phyloP scores from a whole-genome alignment of 192 early-diverging fungal genomes.

The Funneliformis mosseae region DNA sequence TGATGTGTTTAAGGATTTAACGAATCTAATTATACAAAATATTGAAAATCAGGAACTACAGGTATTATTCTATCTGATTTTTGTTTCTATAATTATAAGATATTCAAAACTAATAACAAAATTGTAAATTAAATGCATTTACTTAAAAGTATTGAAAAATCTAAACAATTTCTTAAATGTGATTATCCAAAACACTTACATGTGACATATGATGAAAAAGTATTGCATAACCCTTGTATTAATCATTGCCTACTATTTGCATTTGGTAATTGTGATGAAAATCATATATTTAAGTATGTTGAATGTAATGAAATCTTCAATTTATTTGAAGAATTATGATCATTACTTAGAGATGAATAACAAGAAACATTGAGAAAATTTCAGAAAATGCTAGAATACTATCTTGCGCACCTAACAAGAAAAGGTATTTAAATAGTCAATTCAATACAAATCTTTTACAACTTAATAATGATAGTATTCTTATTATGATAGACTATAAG shows the following conservation, averaged over 20 bases:
- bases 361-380: not conserved
- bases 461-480: not conserved
- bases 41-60: not conserved
- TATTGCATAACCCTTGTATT: not conserved
- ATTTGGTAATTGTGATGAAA: not conserved
- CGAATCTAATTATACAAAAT: not conserved
- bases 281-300: not conserved
- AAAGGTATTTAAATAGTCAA: not conserved
- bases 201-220: not conserved
- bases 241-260: not conserved
- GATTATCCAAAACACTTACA: constrained; percentile 1
- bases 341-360: not conserved
- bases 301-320: not conserved
- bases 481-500: not conserved
- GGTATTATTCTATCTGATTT: not conserved
- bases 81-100: not conserved
- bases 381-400: not conserved
- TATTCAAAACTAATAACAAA: not conserved
- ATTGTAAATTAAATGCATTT: not conserved
- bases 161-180: not conserved
- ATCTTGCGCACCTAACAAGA: not conserved
- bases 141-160: not conserved
- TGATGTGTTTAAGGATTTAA: not conserved
- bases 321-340: not conserved
- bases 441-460: not conserved